These are phyloP conservation scores for Teratosphaeriaceae sp. DNA, from an alignment of 2,329 filamentous ascomycete genomes.

Conservation along the genomic window DNA sequence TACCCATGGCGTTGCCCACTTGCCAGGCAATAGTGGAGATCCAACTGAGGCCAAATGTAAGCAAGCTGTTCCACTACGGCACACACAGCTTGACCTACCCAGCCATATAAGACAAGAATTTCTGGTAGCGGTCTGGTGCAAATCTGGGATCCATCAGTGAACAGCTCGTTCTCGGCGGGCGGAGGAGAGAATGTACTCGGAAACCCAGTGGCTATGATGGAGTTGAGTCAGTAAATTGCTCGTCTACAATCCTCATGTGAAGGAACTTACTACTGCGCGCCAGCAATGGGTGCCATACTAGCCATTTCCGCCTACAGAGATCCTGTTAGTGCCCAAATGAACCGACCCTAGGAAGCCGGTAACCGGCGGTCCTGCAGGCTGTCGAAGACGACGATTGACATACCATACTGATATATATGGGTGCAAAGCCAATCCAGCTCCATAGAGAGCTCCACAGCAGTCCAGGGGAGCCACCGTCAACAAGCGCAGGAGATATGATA, in stretches of 20 bases:
- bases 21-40: conserved; percentile 17
- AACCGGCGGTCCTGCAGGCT: too few relatives aligned
- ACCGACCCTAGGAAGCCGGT: too few relatives aligned
- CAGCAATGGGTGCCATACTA: conserved; percentile 10
- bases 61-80: conserved; percentile 11
- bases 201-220: conserved; percentile 13
- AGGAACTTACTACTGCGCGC: conserved; percentile 6
- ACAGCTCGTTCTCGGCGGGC: too few relatives aligned
- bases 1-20: conserved; percentile 16
- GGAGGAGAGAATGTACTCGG: conserved; percentile 15
- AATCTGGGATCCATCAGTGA: conserved; percentile 9
- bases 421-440: conserved; percentile 16
- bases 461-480: conserved; percentile 23
- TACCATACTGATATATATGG: conserved; percentile 6
- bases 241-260: too few relatives aligned
- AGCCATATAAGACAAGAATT: conserved; percentile 21
- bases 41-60: conserved; percentile 10
- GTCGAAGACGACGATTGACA: too few relatives aligned
- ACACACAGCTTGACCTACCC: conserved; percentile 24
- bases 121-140: conserved; percentile 18
- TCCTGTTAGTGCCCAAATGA: too few relatives aligned
- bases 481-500: conserved; percentile 10
- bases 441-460: conserved; percentile 22
- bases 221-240: too few relatives aligned
- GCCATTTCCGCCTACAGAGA: conserved; percentile 2